These are phyloP conservation scores for Fusarium phyllophilum DNA, from an alignment of 2,329 filamentous ascomycete species.

Conservation along the genomic window DNA sequence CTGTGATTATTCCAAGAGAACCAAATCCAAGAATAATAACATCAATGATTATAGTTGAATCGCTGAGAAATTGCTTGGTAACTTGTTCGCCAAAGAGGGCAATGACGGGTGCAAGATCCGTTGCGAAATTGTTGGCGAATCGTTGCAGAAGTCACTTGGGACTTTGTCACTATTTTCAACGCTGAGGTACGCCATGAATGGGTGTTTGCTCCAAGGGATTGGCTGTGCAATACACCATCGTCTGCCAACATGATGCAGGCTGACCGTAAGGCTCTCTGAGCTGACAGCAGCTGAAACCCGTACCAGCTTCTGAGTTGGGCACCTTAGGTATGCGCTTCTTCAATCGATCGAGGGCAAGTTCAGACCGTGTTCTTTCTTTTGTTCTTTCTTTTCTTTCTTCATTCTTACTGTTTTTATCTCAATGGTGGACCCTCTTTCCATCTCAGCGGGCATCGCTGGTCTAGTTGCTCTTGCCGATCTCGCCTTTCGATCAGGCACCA, in stretches of 20 bases:
- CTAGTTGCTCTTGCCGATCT: constrained; percentile 22
- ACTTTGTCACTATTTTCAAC: neutral
- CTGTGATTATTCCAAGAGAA: neutral
- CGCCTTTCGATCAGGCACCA: neutral
- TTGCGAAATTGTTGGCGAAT: neutral
- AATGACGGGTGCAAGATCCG: neutral
- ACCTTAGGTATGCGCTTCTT: neutral
- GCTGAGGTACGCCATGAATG: neutral
- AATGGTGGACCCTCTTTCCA: constrained; percentile 3
- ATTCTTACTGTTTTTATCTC: neutral
- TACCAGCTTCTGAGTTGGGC: neutral
- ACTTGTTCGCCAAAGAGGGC: neutral
- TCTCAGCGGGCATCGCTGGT: constrained; percentile 22
- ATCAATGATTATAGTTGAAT: neutral
- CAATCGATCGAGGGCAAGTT: neutral
- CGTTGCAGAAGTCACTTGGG: neutral
- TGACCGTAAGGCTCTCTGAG: neutral
- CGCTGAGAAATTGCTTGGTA: neutral
- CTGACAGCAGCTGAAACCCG: neutral
- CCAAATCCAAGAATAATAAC: neutral
- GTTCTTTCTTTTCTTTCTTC: neutral
- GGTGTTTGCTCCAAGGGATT: neutral
- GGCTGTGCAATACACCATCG: neutral
- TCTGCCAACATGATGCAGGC: neutral
- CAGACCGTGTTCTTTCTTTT: neutral